Conservation (phyloP, 2,329 filamentous ascomycete species). For the Alternaria sp. region DNA sequence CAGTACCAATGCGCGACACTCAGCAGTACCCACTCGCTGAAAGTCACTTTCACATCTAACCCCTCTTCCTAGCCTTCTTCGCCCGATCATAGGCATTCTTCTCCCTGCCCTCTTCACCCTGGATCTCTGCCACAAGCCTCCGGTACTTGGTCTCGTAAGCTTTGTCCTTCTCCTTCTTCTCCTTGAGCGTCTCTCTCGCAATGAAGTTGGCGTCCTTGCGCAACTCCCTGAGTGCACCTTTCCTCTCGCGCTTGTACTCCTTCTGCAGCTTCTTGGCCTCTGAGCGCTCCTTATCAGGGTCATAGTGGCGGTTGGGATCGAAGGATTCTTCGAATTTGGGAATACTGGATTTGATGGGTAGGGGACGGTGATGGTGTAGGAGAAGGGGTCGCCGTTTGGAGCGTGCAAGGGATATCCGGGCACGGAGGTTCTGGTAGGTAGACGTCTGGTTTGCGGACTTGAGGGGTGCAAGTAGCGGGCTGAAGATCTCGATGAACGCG, state of each 20-base stretch:
- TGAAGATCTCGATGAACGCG: constrained; percentile 82
- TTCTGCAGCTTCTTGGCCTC: constrained; percentile 84
- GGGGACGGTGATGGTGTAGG: constrained; percentile 86
- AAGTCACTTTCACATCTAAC: background rate
- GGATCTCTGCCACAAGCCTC: constrained; percentile 90
- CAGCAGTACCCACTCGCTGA: too few relatives aligned
- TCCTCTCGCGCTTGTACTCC: constrained; percentile 94
- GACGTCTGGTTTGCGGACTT: constrained; percentile 45
- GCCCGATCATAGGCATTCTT: constrained; percentile 90
- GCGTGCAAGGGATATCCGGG: constrained; percentile 68
- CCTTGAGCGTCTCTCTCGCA: constrained; percentile 84
- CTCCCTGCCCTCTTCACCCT: constrained; percentile 89
- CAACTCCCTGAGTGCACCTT: constrained; percentile 92
- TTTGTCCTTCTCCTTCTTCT: constrained; percentile 93
- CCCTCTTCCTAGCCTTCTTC: constrained; percentile 73
- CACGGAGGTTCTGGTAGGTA: constrained; percentile 69
- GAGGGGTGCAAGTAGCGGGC: constrained; percentile 60
- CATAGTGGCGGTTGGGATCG: constrained; percentile 96
- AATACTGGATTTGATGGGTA: constrained; percentile 86
- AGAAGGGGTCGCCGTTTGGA: constrained; percentile 79
- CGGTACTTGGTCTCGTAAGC: constrained; percentile 98
- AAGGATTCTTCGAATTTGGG: constrained; percentile 97
- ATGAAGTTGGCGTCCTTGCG: constrained; percentile 96
- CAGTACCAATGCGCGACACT: background rate
- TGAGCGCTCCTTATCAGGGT: constrained; percentile 88